Evolutionary conservation across 495 filamentous ascomycete genomes (phyloP).

Genomic region (Immersiella caudata): DNA sequence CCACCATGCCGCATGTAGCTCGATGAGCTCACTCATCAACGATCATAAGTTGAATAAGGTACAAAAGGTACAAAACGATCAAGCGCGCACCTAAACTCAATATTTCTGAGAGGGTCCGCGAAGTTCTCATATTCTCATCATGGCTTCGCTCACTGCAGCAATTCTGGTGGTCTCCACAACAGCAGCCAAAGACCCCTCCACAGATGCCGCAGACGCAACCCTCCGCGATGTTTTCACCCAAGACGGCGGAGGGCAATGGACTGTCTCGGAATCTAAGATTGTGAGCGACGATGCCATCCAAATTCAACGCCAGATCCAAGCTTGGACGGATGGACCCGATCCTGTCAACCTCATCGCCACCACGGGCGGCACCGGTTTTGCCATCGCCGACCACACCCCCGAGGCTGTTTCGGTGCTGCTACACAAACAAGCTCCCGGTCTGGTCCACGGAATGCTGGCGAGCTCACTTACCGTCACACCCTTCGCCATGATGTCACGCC

Average conservation of each 20-base stretch:
- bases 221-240: constrained; percentile 68
- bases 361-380: constrained; percentile 94
- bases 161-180: constrained; percentile 93
- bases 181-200: constrained; percentile 77
- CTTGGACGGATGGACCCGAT: constrained; percentile 66
- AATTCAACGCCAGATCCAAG: constrained; percentile 71
- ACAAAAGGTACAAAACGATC: too few relatives aligned
- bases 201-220: constrained; percentile 68
- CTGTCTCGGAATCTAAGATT: constrained; percentile 66
- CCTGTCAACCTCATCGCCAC: constrained; percentile 77
- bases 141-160: constrained; percentile 58
- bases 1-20: constrained; percentile 5
- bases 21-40: constrained; percentile 8
- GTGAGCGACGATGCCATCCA: constrained; percentile 75
- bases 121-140: not conserved
- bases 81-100: not conserved
- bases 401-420: constrained; percentile 84
- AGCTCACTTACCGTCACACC: constrained; percentile 84
- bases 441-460: constrained; percentile 93
- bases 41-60: not conserved
- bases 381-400: constrained; percentile 83
- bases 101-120: not conserved
- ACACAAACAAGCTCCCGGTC: constrained; percentile 82
- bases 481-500: constrained; percentile 97
- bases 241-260: constrained; percentile 68